Conservation (phyloP, 2,329 filamentous ascomycete genomes). For the Colletotrichum magnum region DNA sequence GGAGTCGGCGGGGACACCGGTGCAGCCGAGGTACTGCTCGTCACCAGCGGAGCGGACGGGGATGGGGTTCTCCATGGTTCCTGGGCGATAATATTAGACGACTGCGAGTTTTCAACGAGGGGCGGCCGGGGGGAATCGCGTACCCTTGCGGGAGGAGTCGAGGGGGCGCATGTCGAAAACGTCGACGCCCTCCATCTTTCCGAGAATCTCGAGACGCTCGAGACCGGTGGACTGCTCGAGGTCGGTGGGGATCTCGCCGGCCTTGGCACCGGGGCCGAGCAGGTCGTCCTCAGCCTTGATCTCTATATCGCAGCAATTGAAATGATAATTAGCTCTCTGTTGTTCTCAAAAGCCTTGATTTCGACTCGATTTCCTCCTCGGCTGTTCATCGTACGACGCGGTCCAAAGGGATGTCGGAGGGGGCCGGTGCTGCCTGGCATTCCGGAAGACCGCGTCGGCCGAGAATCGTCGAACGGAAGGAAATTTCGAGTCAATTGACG, state of each 20-base stretch:
- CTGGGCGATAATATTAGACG: constrained; percentile 59
- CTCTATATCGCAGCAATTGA: constrained; percentile 68
- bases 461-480: constrained; percentile 13
- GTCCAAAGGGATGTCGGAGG: constrained; percentile 32
- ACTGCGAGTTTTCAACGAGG: constrained; percentile 15
- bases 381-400: constrained; percentile 28
- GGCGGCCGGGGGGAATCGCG: constrained; percentile 9
- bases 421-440: constrained; percentile 5
- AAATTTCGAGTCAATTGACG: constrained; percentile 36
- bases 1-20: constrained; percentile 91
- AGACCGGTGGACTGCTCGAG: constrained; percentile 96
- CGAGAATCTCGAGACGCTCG: constrained; percentile 97
- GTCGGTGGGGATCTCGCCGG: constrained; percentile 92
- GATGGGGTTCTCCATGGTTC: constrained; percentile 92
- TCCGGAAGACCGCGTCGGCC: constrained; percentile 21
- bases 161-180: constrained; percentile 99
- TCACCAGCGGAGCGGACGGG: constrained; percentile 91
- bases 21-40: constrained; percentile 98
- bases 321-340: constrained; percentile 22
- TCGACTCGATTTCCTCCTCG: background rate
- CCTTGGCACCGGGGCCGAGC: constrained; percentile 82
- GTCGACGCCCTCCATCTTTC: constrained; percentile 99
- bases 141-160: constrained; percentile 90
- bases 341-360: no score
- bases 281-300: constrained; percentile 88